Conservation (phyloP, 148 eudicot species). For the Chenopodium album region DNA sequence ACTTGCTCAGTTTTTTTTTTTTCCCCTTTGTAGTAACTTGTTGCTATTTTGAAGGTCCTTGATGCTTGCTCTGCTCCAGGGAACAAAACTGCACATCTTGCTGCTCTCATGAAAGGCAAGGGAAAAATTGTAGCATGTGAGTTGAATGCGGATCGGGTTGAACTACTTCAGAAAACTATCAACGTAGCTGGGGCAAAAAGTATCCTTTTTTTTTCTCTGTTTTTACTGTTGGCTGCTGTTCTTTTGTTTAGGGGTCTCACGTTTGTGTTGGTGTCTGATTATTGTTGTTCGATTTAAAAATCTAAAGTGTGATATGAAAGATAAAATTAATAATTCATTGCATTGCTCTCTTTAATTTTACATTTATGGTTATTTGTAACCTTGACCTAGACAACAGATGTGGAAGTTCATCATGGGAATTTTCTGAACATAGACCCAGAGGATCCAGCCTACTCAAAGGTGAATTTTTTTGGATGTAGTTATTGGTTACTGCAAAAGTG, state of each 20-base stretch:
- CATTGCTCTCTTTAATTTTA: neutral
- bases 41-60: conserved; percentile 66
- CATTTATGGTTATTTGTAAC: conserved; percentile 8
- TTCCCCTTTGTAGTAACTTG: conserved; percentile 3
- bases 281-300: neutral
- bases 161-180: conserved; percentile 60
- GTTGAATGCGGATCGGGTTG: conserved; percentile 65
- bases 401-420: conserved; percentile 69
- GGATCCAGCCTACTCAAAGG: conserved; percentile 71
- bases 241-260: neutral
- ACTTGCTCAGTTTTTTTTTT: conserved; percentile 1
- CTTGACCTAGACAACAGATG: conserved; percentile 72
- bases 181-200: conserved; percentile 81
- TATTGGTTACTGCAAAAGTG: neutral
- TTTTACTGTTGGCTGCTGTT: neutral
- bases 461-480: conserved; percentile 8
- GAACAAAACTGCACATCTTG: conserved; percentile 92
- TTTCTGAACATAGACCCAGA: conserved; percentile 64
- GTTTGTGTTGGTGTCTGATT: neutral
- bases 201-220: conserved; percentile 54
- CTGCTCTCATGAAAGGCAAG: conserved; percentile 82
- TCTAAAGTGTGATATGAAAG: neutral
- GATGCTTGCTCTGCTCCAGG: conserved; percentile 99
- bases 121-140: conserved; percentile 93
- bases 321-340: neutral